Evolutionary conservation across 2,329 filamentous ascomycete species (phyloP).

Genomic region (Cladosporium sphaerospermum): DNA sequence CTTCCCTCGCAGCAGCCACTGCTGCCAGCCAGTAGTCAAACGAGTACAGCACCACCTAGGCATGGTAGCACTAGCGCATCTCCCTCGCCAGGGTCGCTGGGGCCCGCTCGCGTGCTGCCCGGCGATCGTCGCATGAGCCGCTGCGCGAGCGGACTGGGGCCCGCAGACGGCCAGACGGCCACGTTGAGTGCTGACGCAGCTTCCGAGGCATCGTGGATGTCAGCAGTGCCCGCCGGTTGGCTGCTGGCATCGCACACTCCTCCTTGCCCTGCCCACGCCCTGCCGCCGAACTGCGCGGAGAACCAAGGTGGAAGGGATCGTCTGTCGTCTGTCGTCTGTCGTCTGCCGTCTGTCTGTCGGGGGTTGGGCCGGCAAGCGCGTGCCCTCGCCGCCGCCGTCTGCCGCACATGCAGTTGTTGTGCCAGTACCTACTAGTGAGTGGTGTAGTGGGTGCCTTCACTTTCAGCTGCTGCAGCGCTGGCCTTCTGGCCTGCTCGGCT

Average conservation of each 20-base stretch:
- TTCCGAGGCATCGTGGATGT: background rate
- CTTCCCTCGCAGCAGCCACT: too few species aligned
- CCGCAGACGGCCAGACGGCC: background rate
- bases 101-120: slow-evolving; percentile 7
- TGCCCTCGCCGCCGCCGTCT: too few species aligned
- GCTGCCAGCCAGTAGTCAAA: too few species aligned
- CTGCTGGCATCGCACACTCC: background rate
- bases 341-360: background rate
- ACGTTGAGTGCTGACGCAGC: slow-evolving; percentile 11
- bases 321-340: background rate
- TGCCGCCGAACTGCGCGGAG: background rate
- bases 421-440: too few species aligned
- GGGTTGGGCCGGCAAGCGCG: background rate
- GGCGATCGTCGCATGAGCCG: background rate
- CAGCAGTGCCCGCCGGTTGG: slow-evolving; percentile 1
- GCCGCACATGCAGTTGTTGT: too few species aligned
- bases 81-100: background rate
- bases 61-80: background rate
- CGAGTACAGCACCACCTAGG: background rate
- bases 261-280: too few species aligned
- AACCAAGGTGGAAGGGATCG: slow-evolving; percentile 8
- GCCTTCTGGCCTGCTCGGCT: too few species aligned
- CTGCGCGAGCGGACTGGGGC: background rate
- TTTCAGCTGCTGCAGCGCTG: too few species aligned
- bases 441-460: too few species aligned